Base-by-base conservation (phyloP, 2,329 filamentous ascomycete genomes). In the Penicillium polonicum region DNA sequence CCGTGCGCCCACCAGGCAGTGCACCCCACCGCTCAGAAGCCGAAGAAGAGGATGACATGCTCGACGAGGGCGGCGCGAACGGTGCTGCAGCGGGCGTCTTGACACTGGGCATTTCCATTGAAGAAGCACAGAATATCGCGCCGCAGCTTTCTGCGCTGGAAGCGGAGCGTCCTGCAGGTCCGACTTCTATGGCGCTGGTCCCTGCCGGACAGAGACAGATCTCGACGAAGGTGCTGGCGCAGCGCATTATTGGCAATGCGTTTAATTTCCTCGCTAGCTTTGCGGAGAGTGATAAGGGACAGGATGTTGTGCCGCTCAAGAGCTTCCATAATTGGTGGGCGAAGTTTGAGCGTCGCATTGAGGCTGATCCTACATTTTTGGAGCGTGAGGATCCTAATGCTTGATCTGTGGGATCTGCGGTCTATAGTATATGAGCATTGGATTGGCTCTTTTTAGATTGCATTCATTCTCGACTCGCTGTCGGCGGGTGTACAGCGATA, bases 311-410 rank as follows among this genome's bases (percentile, higher is more conserved):
- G 25, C 92, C 94, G n/a, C 77, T 99, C 63, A 94, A 90, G 77
- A 91, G 90, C 5, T 99, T 99, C 73, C 89, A 95, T 77, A 91
- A 96, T 58, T 99, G 95, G 94, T 99, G 95, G 94, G 84, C 82
- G 60, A 97, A 97, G 76, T 99, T 99, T 77, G 93, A 99, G 79
- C 85, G 85, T 60, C 88, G 87, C 70, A 84, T 99, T 39, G 88
- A 92, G 67, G 83, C 85, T 63, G 94, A 99, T 77, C 93, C 94
- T 0, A 85, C 85, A 7, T 99, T 99, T 72, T 79, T 99, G 65
- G 92, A 97, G 76, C 85, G 88, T 68, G 85, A 82, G 55, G 83
- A 85, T 63, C 79, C 80, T 19, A 68, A 60, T 62, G 64, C 68
- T 13, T 57, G 35, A 53, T 41, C n/a, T 4, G 43, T n/a, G 39